A percentile compares a stretch with the other conserved stretches of the same genome.
phyloP scores from a whole-genome alignment of 768 basidiomycete species.

The Hortiboletus campestris region DNA sequence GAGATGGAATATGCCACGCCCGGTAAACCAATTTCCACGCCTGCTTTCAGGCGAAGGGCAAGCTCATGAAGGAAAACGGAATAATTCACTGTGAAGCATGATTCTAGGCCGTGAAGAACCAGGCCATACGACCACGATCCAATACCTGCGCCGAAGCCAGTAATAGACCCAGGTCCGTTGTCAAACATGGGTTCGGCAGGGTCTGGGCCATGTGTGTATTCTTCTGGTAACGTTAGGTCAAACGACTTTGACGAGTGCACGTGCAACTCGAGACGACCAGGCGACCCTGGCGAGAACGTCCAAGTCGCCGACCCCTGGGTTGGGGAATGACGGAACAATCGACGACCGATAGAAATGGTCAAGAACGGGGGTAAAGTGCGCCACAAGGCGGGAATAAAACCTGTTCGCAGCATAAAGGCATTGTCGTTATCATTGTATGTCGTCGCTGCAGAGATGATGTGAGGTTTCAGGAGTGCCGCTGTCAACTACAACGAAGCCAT shows the following conservation, averaged over 20 bases:
- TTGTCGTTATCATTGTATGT: slow-evolving; percentile 53
- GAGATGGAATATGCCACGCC: slow-evolving; percentile 44
- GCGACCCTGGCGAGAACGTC: slow-evolving; percentile 25
- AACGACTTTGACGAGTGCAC: slow-evolving; percentile 44
- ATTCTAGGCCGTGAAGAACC: slow-evolving; percentile 44
- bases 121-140: slow-evolving; percentile 51
- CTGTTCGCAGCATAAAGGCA: slow-evolving; percentile 38
- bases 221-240: slow-evolving; percentile 30
- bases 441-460: slow-evolving; percentile 40
- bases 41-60: slow-evolving; percentile 49
- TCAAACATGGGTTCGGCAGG: slow-evolving; percentile 21
- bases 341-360: slow-evolving; percentile 46
- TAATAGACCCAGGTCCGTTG: slow-evolving; percentile 44
- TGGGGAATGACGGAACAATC: slow-evolving; percentile 49
- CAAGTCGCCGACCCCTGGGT: slow-evolving; percentile 44
- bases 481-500: slow-evolving; percentile 36
- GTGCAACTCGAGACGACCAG: slow-evolving; percentile 37
- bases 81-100: slow-evolving; percentile 50
- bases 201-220: slow-evolving; percentile 22
- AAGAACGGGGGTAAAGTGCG: slow-evolving; percentile 37
- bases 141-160: slow-evolving; percentile 48
- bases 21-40: slow-evolving; percentile 46
- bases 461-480: slow-evolving; percentile 40
- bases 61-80: slow-evolving; percentile 55
- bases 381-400: slow-evolving; percentile 35